Evolutionary conservation across 768 basidiomycete species (phyloP).

Genomic region (Hemileccinum rubropunctum): DNA sequence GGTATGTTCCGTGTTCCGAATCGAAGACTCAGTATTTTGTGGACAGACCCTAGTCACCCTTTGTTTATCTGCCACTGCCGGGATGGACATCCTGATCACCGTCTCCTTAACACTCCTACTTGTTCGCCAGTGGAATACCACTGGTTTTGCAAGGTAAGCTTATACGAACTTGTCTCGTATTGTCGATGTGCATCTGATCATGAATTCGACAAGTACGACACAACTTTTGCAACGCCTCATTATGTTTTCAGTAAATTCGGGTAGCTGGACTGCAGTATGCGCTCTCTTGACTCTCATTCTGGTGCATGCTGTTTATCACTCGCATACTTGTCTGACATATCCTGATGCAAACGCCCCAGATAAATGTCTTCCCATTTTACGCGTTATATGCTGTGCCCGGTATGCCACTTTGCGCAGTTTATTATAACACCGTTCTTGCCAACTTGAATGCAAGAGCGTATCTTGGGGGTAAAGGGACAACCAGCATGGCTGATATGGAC

Average conservation of each 20-base stretch:
- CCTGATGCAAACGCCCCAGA: no score
- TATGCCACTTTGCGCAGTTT: background rate
- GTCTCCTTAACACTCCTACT: background rate
- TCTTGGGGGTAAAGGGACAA: background rate
- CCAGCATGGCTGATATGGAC: background rate
- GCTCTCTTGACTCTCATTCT: no score
- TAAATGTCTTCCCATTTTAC: background rate
- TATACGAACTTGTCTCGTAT: no score
- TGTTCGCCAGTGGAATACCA: background rate
- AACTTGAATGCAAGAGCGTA: background rate
- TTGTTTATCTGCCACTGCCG: background rate
- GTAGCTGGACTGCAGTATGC: no score
- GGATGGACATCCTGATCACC: background rate
- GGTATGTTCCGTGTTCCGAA: background rate
- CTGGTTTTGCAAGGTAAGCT: background rate
- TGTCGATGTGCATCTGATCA: no score
- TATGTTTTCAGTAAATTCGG: slow-evolving; percentile 11
- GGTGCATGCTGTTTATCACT: no score
- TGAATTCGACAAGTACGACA: no score
- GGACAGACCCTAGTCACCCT: background rate
- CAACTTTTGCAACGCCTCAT: slow-evolving; percentile 1
- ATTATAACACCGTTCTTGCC: background rate
- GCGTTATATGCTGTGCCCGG: background rate
- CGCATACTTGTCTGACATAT: no score
- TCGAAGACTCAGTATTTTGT: background rate